Evolutionary conservation across 768 basidiomycete genomes (phyloP).

Genomic region (Boletus rufocinnamomeus): DNA sequence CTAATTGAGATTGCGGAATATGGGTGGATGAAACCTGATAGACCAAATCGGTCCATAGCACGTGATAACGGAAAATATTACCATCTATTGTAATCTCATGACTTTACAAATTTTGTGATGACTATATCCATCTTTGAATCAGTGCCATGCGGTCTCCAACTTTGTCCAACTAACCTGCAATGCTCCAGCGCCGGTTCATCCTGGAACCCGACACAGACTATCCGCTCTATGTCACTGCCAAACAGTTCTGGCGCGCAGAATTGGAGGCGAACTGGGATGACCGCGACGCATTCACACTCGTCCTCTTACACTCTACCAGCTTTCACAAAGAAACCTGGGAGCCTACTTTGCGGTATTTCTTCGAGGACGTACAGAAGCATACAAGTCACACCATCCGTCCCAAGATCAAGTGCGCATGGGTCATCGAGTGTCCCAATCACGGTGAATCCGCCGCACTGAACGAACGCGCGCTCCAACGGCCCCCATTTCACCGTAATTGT

Average conservation of each 20-base stretch:
- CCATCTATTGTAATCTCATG: too few relatives aligned
- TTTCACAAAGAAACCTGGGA: conserved; percentile 80
- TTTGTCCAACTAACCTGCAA: conserved; percentile 3
- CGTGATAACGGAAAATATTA: too few relatives aligned
- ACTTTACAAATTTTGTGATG: too few relatives aligned
- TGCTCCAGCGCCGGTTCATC: conserved; percentile 31
- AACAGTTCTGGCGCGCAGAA: conserved; percentile 53
- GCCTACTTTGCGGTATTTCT: conserved; percentile 53
- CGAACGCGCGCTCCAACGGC: conserved; percentile 43
- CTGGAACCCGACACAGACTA: conserved; percentile 45
- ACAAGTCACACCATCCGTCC: neutral
- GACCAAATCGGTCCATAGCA: too few relatives aligned
- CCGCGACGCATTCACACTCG: conserved; percentile 52
- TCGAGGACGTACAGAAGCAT: conserved; percentile 32
- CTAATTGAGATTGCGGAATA: too few relatives aligned
- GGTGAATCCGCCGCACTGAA: conserved; percentile 62
- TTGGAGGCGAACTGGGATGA: conserved; percentile 39
- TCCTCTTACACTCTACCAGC: conserved; percentile 69
- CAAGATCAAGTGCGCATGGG: conserved; percentile 51
- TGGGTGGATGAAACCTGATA: too few relatives aligned
- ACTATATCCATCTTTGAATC: neutral
- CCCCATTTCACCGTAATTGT: conserved; percentile 51
- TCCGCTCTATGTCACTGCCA: conserved; percentile 55
- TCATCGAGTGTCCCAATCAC: conserved; percentile 73
- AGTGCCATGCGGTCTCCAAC: neutral